Conservation (phyloP, 2,329 filamentous ascomycete genomes). For the Penicillium sp. region DNA sequence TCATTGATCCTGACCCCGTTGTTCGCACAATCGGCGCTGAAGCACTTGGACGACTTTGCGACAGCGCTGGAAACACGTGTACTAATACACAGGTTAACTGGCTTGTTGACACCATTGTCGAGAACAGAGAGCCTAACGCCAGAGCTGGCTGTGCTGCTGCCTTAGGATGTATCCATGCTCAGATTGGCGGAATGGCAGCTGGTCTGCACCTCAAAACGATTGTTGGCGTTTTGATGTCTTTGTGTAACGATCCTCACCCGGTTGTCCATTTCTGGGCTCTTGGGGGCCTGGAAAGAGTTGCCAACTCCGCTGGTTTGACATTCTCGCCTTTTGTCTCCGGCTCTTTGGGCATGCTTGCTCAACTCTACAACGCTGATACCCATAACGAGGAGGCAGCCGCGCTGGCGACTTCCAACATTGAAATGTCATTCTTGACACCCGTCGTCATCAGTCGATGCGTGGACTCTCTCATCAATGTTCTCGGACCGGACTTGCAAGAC, state of each 20-base stretch:
- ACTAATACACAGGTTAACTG: slow-evolving; percentile 88
- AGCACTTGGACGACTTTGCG: slow-evolving; percentile 82
- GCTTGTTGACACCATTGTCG: slow-evolving; percentile 89
- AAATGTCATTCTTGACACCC: slow-evolving; percentile 77
- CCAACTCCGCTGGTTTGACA: slow-evolving; percentile 86
- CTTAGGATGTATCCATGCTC: slow-evolving; percentile 86
- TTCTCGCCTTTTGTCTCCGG: slow-evolving; percentile 89
- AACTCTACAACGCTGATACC: slow-evolving; percentile 86
- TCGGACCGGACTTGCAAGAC: slow-evolving; percentile 93
- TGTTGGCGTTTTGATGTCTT: slow-evolving; percentile 94
- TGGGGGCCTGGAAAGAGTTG: slow-evolving; percentile 79
- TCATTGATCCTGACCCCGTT: slow-evolving; percentile 79
- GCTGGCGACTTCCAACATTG: slow-evolving; percentile 82
- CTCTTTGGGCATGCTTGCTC: slow-evolving; percentile 88
- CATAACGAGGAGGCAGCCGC: slow-evolving; percentile 82
- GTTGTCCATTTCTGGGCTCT: slow-evolving; percentile 96
- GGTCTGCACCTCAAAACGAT: slow-evolving; percentile 96
- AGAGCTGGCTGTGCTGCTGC: slow-evolving; percentile 93
- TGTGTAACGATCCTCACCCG: slow-evolving; percentile 92
- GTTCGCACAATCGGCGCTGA: slow-evolving; percentile 82
- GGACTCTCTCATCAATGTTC: slow-evolving; percentile 93
- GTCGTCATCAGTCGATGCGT: slow-evolving; percentile 83
- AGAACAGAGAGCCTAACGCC: slow-evolving; percentile 88
- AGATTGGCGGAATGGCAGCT: slow-evolving; percentile 96
- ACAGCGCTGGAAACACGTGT: slow-evolving; percentile 76